Evolutionary conservation across 2,329 filamentous ascomycete genomes (phyloP).

Genomic region (Pseudogymnoascus sp.): DNA sequence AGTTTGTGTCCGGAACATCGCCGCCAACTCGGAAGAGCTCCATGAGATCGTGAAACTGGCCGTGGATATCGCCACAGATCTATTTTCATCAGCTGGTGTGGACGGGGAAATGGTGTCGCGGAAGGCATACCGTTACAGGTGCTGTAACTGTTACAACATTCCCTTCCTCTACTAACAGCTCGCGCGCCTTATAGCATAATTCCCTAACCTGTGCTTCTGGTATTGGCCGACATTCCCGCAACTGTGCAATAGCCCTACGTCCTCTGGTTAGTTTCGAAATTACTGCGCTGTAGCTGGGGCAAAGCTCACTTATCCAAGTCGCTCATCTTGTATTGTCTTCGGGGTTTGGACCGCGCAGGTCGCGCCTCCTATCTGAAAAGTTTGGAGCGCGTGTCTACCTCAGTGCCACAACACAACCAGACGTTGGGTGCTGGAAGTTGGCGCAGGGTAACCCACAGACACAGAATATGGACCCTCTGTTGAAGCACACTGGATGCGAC

Average conservation of each 20-base stretch:
- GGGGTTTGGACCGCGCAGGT: slow-evolving; percentile 6
- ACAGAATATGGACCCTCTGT: background rate
- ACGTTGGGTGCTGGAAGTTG: background rate
- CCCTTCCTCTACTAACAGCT: slow-evolving; percentile 92
- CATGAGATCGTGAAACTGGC: slow-evolving; percentile 98
- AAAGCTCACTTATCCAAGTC: slow-evolving; percentile 73
- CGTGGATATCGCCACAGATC: slow-evolving; percentile 95
- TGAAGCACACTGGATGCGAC: background rate
- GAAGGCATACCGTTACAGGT: slow-evolving; percentile 67
- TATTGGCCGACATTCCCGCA: slow-evolving; percentile 92
- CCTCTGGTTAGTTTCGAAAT: slow-evolving; percentile 9
- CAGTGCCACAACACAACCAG: background rate
- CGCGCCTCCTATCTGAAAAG: slow-evolving; percentile 12
- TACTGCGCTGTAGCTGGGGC: background rate
- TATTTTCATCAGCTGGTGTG: background rate
- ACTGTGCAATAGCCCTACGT: slow-evolving; percentile 79
- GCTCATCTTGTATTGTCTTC: slow-evolving; percentile 54
- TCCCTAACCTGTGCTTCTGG: slow-evolving; percentile 93
- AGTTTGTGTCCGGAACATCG: slow-evolving; percentile 96
- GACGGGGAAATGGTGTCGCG: background rate
- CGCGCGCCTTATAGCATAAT: slow-evolving; percentile 92
- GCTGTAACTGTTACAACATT: slow-evolving; percentile 95
- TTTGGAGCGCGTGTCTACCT: background rate
- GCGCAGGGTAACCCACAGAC: background rate
- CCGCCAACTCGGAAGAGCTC: slow-evolving; percentile 99